phyloP scores from a whole-genome alignment of 345 rosid genomes.

The Isatis tinctoria region DNA sequence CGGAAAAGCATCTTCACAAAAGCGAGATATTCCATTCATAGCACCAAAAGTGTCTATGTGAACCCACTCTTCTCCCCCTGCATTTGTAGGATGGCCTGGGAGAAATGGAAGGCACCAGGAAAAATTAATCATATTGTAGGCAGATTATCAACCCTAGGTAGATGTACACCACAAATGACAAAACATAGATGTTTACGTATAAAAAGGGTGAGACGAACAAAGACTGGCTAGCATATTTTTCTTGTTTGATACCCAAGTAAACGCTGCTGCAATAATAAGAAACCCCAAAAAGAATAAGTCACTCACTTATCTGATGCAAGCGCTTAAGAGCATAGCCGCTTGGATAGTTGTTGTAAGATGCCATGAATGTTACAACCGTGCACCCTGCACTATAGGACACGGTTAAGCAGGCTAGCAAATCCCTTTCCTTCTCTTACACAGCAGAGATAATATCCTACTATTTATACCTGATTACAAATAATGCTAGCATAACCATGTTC shows the following conservation, averaged over 20 bases:
- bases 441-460: slow-evolving; percentile 3
- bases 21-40: slow-evolving; percentile 95
- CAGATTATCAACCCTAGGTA: neutral
- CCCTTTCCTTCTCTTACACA: neutral
- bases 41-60: slow-evolving; percentile 92
- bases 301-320: slow-evolving; percentile 75
- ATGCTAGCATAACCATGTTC: slow-evolving; percentile 55
- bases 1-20: slow-evolving; percentile 69
- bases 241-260: slow-evolving; percentile 1
- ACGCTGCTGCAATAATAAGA: neutral
- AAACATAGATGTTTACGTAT: neutral
- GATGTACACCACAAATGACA: neutral
- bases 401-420: slow-evolving; percentile 21
- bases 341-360: slow-evolving; percentile 87
- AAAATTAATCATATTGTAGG: neutral
- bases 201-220: neutral
- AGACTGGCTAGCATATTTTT: slow-evolving; percentile 4
- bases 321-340: slow-evolving; percentile 79
- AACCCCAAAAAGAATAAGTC: slow-evolving; percentile 12
- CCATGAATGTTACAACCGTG: slow-evolving; percentile 66
- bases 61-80: slow-evolving; percentile 59
- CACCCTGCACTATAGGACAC: slow-evolving; percentile 78
- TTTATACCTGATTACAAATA: slow-evolving; percentile 64
- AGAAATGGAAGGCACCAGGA: slow-evolving; percentile 9
- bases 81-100: slow-evolving; percentile 47